Conservation (phyloP, 768 basidiomycete species). For the Lyophyllum decastes region DNA sequence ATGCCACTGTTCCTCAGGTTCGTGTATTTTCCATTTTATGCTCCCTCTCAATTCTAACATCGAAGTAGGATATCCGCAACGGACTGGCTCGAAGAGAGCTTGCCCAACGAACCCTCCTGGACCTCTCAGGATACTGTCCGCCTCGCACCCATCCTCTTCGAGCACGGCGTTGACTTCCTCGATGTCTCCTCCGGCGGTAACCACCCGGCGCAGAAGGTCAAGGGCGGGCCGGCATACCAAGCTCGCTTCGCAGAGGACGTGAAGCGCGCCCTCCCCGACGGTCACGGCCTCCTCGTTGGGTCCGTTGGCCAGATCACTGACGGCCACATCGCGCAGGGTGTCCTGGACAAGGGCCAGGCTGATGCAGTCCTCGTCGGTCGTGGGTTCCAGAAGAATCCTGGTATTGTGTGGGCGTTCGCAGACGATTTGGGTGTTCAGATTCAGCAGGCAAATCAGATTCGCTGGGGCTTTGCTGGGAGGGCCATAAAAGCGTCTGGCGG, state of each 20-base stretch:
- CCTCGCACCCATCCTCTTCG: conserved; percentile 57
- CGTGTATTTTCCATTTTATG: conserved; percentile 3
- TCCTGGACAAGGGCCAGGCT: conserved; percentile 57
- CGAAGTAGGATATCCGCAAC: conserved; percentile 60
- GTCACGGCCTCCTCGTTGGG: conserved; percentile 42
- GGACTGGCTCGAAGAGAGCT: conserved; percentile 67
- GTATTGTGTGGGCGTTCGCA: conserved; percentile 51
- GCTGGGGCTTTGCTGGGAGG: conserved; percentile 51
- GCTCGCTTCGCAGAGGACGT: conserved; percentile 55
- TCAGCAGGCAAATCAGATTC: conserved; percentile 52
- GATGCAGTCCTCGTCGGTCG: conserved; percentile 60
- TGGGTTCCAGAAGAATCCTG: conserved; percentile 64
- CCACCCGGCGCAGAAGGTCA: conserved; percentile 40
- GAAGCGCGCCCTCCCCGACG: conserved; percentile 42
- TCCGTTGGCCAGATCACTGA: conserved; percentile 55
- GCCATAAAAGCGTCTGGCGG: conserved; percentile 16
- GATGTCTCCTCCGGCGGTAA: conserved; percentile 74
- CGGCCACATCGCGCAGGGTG: conserved; percentile 55
- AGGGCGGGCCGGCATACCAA: conserved; percentile 46
- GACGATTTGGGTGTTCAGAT: conserved; percentile 54
- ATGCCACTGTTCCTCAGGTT: conserved; percentile 77
- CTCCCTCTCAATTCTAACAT: conserved; percentile 3
- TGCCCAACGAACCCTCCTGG: conserved; percentile 67
- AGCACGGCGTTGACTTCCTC: conserved; percentile 73
- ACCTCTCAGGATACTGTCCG: conserved; percentile 65